Conservation (phyloP, 176 grass and related monocot genomes). For the Areca catechu region DNA sequence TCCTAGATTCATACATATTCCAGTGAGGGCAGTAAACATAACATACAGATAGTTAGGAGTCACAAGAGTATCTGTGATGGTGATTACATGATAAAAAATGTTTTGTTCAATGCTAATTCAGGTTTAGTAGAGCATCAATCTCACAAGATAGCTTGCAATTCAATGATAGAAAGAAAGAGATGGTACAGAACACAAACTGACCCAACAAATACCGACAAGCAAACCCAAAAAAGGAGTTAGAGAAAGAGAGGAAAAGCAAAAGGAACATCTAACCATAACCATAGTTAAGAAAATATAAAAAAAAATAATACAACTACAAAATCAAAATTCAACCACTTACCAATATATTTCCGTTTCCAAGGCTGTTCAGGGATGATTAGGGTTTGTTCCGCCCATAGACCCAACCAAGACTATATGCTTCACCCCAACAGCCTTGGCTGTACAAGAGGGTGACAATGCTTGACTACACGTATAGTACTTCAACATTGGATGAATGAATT, state of each 20-base stretch:
- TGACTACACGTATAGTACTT: neutral
- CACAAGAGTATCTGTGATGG: too few species aligned
- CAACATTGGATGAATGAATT: neutral
- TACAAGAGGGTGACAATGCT: slow-evolving; percentile 1
- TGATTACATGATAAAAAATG: too few species aligned
- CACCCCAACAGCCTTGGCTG: slow-evolving; percentile 65
- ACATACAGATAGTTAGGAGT: too few species aligned
- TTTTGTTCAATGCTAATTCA: too few species aligned
- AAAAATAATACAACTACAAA: neutral
- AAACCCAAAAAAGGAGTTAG: neutral
- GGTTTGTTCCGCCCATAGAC: slow-evolving; percentile 82
- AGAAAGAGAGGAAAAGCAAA: neutral
- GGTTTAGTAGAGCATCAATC: too few species aligned
- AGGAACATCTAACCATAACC: neutral
- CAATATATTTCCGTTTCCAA: slow-evolving; percentile 85
- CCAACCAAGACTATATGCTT: slow-evolving; percentile 84
- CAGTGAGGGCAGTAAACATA: too few species aligned
- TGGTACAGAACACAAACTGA: too few species aligned
- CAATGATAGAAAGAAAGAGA: too few species aligned
- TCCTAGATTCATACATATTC: too few species aligned
- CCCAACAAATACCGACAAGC: too few species aligned
- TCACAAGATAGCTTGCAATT: too few species aligned
- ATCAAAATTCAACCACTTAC: slow-evolving; percentile 16
- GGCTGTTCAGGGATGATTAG: slow-evolving; percentile 75
- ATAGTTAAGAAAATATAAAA: neutral